phyloP scores from a whole-genome alignment of 2,329 filamentous ascomycete genomes.

The Pseudogymnoascus sp. region DNA sequence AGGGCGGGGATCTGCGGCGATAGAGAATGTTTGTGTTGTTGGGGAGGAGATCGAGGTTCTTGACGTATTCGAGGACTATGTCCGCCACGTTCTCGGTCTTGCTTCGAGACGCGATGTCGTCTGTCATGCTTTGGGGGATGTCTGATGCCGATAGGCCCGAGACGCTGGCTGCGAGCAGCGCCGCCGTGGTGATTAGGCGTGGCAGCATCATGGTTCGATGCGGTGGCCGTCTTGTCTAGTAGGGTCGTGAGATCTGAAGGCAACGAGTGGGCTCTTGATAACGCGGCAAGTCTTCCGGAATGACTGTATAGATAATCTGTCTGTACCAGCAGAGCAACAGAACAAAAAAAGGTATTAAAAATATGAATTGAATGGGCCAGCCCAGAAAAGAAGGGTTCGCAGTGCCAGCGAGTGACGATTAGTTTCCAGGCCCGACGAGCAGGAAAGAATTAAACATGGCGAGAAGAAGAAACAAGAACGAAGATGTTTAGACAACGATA shows the following conservation, averaged over 20 bases:
- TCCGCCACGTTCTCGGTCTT: not conserved
- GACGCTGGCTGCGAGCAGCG: not conserved
- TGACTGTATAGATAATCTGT: not conserved
- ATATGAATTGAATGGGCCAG: constrained; percentile 1
- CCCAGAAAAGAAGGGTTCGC: not conserved
- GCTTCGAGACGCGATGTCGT: not conserved
- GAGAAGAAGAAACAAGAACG: constrained; percentile 1
- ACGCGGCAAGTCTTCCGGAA: not conserved
- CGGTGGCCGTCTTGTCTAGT: not conserved
- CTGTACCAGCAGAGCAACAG: constrained; percentile 5
- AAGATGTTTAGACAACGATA: not conserved
- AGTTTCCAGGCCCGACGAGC: not conserved
- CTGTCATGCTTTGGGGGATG: not conserved
- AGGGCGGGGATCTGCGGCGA: not conserved
- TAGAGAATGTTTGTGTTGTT: not conserved
- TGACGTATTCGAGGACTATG: not conserved
- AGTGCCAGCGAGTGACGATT: not conserved
- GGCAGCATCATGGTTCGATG: not conserved
- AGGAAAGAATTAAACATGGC: constrained; percentile 8
- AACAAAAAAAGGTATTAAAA: not conserved
- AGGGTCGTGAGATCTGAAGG: not conserved
- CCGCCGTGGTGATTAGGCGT: constrained; percentile 6
- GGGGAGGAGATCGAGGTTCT: not conserved
- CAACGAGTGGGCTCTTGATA: not conserved
- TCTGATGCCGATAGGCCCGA: not conserved